These are phyloP conservation scores for Cytospora paraplurivora DNA, from an alignment of 2,329 filamentous ascomycete genomes.

Conservation along the genomic window DNA sequence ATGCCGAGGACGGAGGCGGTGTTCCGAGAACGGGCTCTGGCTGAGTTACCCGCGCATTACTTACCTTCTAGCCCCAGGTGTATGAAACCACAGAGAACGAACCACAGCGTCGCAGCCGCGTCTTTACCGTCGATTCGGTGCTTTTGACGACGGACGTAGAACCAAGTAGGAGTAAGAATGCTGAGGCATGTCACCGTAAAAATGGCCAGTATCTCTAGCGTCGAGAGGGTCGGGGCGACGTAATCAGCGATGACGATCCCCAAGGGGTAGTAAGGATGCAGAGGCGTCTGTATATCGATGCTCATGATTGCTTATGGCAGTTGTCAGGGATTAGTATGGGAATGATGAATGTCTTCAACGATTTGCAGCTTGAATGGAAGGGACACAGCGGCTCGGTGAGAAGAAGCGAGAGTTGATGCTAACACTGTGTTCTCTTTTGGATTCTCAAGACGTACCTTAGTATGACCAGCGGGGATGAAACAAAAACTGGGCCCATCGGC, in stretches of 20 bases:
- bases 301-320: not conserved
- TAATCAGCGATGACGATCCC: slow-evolving; percentile 64
- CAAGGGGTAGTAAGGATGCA: slow-evolving; percentile 73
- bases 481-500: too few relatives aligned
- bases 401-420: too few relatives aligned
- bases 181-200: slow-evolving; percentile 59
- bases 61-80: slow-evolving; percentile 47
- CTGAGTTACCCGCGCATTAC: too few relatives aligned
- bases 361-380: not conserved
- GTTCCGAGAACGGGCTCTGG: too few relatives aligned
- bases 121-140: slow-evolving; percentile 57
- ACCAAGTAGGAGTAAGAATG: slow-evolving; percentile 48
- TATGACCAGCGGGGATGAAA: too few relatives aligned
- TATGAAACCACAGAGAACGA: slow-evolving; percentile 66
- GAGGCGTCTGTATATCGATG: not conserved
- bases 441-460: too few relatives aligned
- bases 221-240: slow-evolving; percentile 64
- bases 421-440: too few relatives aligned
- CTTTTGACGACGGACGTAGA: not conserved
- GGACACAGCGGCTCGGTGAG: too few relatives aligned
- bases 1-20: not conserved
- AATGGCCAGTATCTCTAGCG: slow-evolving; percentile 58
- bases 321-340: too few relatives aligned
- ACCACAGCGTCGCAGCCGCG: slow-evolving; percentile 69
- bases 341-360: not conserved